Evolutionary conservation across 2,329 filamentous ascomycete species (phyloP).

Genomic region (Cylindrodendrum hubeiense): DNA sequence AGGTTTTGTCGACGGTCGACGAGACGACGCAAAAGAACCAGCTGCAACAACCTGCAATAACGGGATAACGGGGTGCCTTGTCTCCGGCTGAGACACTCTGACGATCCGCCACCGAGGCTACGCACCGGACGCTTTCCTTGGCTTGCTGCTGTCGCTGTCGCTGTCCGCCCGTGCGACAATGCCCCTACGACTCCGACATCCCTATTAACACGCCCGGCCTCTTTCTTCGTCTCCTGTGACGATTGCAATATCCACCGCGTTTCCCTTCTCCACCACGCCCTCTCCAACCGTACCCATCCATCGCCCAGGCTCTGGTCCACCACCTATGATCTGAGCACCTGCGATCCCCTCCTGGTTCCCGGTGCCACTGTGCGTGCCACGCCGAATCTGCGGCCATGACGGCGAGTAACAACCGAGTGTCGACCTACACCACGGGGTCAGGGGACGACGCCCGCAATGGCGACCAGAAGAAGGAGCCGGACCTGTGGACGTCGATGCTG

Average conservation of each 20-base stretch:
- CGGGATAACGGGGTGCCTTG: constrained; percentile 6
- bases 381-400: constrained; percentile 56
- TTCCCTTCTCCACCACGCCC: constrained; percentile 21
- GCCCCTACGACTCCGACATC: constrained; percentile 38
- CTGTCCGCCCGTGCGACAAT: constrained; percentile 41
- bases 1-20: constrained; percentile 33
- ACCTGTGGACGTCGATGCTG: constrained; percentile 95
- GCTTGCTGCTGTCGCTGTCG: constrained; percentile 6
- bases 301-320: constrained; percentile 12
- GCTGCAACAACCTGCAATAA: too few relatives aligned
- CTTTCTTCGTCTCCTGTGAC: constrained; percentile 33
- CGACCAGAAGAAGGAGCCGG: constrained; percentile 86
- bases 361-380: constrained; percentile 27
- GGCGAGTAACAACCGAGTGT: constrained; percentile 66
- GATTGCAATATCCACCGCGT: constrained; percentile 37
- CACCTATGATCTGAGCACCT: constrained; percentile 26
- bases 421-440: constrained; percentile 69
- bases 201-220: constrained; percentile 33
- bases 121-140: constrained; percentile 2
- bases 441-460: constrained; percentile 68
- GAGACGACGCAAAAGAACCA: constrained; percentile 29
- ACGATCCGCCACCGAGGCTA: constrained; percentile 19
- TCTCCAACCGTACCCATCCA: constrained; percentile 4
- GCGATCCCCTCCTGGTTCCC: constrained; percentile 17
- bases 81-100: constrained; percentile 23